Percentiles rank a stretch among this genome's conserved stretches.
Conservation (phyloP, 1,139 yeast species). For the Yamadazyma sp. region DNA sequence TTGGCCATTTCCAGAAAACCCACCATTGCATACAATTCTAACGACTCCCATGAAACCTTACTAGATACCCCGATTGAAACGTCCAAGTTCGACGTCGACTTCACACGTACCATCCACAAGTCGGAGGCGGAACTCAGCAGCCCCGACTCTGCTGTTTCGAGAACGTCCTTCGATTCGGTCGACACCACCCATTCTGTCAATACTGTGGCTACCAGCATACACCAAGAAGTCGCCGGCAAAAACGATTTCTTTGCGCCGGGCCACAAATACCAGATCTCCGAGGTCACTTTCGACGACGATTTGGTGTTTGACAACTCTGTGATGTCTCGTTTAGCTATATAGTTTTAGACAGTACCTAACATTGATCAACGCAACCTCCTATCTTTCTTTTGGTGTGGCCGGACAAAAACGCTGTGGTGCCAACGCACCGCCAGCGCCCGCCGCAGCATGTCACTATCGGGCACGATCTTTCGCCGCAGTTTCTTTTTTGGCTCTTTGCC, state of each 20-base stretch:
- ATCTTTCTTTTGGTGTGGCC: no score
- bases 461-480: no score
- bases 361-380: no score
- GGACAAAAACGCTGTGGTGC: no score
- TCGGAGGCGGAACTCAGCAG: neutral
- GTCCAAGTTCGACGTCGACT: conserved; percentile 11
- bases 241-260: conserved; percentile 1
- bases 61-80: conserved; percentile 14
- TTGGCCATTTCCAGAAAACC: conserved; percentile 23
- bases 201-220: conserved; percentile 10
- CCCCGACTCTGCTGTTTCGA: conserved; percentile 4
- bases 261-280: conserved; percentile 12
- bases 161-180: conserved; percentile 10
- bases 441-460: no score
- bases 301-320: conserved; percentile 8
- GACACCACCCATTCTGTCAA: conserved; percentile 11
- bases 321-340: conserved; percentile 2
- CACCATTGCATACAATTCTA: conserved; percentile 12
- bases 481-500: neutral
- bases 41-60: conserved; percentile 20
- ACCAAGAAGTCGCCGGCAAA: conserved; percentile 1
- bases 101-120: neutral
- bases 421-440: no score
- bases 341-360: no score
- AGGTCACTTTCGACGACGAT: conserved; percentile 12